Conservation (phyloP, 148 eudicot species). For the Dysphania ambrosioides region DNA sequence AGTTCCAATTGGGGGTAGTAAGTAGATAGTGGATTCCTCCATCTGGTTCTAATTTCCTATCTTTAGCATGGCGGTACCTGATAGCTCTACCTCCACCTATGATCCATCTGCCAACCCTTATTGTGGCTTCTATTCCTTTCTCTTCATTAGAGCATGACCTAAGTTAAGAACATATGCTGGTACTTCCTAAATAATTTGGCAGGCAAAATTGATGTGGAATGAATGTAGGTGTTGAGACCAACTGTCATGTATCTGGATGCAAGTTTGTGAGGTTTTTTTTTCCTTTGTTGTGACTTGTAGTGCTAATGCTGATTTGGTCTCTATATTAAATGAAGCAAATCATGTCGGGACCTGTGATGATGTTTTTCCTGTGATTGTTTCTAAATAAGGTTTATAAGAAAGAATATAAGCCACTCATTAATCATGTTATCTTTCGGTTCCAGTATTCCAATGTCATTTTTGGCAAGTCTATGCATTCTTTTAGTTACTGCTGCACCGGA, state of each 20-base stretch:
- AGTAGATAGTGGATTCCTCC: neutral
- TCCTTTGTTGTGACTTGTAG: neutral
- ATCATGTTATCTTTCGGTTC: neutral
- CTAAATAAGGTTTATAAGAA: neutral
- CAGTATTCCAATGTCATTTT: neutral
- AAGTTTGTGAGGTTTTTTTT: neutral
- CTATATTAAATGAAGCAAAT: neutral
- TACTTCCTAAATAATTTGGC: neutral
- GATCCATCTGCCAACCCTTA: neutral
- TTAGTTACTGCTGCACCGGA: neutral
- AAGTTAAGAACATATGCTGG: neutral
- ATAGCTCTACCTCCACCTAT: neutral
- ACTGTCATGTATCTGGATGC: neutral
- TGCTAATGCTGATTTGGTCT: neutral
- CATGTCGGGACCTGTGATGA: neutral
- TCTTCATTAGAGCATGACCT: neutral
- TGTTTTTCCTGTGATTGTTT: neutral
- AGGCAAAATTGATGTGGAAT: neutral
- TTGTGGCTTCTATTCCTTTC: neutral
- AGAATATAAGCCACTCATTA: constrained; percentile 1
- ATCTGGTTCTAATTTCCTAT: neutral
- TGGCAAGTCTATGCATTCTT: neutral
- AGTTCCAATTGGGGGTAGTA: neutral
- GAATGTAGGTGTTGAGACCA: neutral
- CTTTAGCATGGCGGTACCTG: neutral